Base-by-base conservation (phyloP, 208 protist genomes). In the Acanthamoeba culbertsoni region DNA sequence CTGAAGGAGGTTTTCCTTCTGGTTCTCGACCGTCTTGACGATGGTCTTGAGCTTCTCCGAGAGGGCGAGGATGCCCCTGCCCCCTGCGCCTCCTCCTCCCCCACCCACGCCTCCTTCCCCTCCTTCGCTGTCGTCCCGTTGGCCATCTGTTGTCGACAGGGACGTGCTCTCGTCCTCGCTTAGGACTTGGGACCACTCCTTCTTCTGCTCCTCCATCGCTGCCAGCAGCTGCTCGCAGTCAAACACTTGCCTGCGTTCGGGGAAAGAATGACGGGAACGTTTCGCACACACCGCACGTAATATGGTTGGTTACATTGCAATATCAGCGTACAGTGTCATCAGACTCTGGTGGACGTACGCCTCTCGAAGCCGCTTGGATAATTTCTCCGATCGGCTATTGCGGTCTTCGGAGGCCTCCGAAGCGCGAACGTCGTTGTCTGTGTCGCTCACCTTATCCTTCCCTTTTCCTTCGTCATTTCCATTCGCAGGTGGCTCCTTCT, bases 191-290 rank as follows among this genome's bases (percentile, higher is more conserved):
- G 62, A 28, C 62, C 62, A 71, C 62, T 71, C 62, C 62, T 43
- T 5, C 62, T 71, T 71, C 62, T 71, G 62, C 33, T 43, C 62
- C 33, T 71, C 62, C 62, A 71, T 71, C 6, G 62, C 62, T 35
- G 62, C 62, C 62, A 71, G 62, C 62, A 71, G 62, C 62, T 71
- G 62, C 28, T 71, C 62, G 62, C 42, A 71, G 62, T 71, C 62
- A n/a, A 71, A 71, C 3, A 71, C 33, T 42, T 71, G 62, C 33
- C 62, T 71, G 62, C 33, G 12, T 16, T 14, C 62, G 12, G 48
- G 12, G 48, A 23, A 55, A n/a, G n/a, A n/a, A n/a, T n/a, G n/a
- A n/a, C n/a, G n/a, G n/a, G n/a, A n/a, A n/a, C n/a, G n/a, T n/a
- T n/a, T n/a, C n/a, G n/a, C n/a, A n/a, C n/a, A n/a, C n/a, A n/a